Evolutionary conservation across 2,329 filamentous ascomycete species (phyloP), one percentile per base, ranked within the genome.

Genomic region (Falciphora oryzae): DNA sequence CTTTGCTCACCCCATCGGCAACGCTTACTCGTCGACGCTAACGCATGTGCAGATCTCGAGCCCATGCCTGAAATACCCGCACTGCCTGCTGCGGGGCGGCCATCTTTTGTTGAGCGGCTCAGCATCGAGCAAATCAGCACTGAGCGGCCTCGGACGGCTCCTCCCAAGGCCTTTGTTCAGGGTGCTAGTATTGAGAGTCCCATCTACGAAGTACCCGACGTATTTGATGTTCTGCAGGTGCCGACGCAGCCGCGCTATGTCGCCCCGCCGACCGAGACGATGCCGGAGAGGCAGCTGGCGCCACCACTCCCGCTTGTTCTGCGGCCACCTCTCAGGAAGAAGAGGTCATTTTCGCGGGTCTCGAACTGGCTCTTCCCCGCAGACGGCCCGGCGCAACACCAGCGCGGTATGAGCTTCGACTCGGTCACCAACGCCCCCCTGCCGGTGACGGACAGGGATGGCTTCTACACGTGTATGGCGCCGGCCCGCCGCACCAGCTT

Each of bases 291-390:
- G 8, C 75, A 78, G 1, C 78, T 83, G 1, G 82, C 83, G 3
- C 85, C 85, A 1, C 85, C 85, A 2, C 75, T 87, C 5, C 85
- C 85, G 0, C 78, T 87, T 29, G 81, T 85, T 22, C 78, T 86
- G 65, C 81, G 83, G n/a, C 85, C 85, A 10, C 84, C 84, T 1
- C 72, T 88, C 67, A 78, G 86, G 65, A 88, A 88, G 78, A 89
- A 88, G 78, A 89, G 88, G 71, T 87, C 85, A 0, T 88, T 89
- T 71, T 85, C 85, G 13, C 79, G 81, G 22, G 83, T 88, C 11
- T 87, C 85, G 3, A 81, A 74, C 68, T 88, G 85, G 85, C 76
- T 88, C 31, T 85, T 83, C 68, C 78, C 81, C 59, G 75, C 25
- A 69, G 71, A 65, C 16, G 35, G 62, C 38, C 70, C 64, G 60